Evolutionary conservation across 768 basidiomycete genomes (phyloP), one percentile per base, ranked within the genome.

Genomic region (Lentinula edodes): DNA sequence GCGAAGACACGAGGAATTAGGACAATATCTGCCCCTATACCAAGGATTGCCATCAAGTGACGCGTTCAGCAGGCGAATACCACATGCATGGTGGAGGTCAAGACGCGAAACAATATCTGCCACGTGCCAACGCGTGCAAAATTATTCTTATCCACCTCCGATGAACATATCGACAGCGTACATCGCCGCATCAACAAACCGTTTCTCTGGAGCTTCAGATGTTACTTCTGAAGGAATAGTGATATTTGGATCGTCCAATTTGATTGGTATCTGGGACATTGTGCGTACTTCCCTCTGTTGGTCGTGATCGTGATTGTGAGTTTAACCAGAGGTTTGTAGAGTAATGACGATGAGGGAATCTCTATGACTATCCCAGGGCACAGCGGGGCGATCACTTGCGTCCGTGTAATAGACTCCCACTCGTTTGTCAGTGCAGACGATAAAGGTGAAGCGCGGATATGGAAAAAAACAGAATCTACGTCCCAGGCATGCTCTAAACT

Each of bases 11-110:
- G 87, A 35, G 89, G 83, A 8, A 90, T 61, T 67, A 87, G 81
- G 34, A 91, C 78, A 52, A 94, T 71, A 70, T 94, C 92, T 64
- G 88, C 84, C 16, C 91, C 91, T 61, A 91, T 78, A 35, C 91
- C 91, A 61, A 90, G 73, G 65, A 93, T 80, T 65, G 77, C 67
- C 88, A 88, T 88, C 38, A 28, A 15, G n/a, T 9, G 18, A 39
- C 38, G 38, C 38, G 38, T 35, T 23, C 6, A 35, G 28, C 3
- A 52, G 28, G 28, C 16, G 50, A 52, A 28, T 12, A 18, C 20
- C n/a, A 28, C 28, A 48, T 20, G 46, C 18, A 39, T 20, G 46
- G 18, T 48, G 4, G 4, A 9, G 2, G 18, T 18, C 20, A 35
- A 35, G 34, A 53, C 52, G 18, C 38, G 28, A 53, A 53, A 20